These are phyloP conservation scores for Boletus semigastroideus DNA, from an alignment of 1,284 basidiomycete genomes.

Conservation along the genomic window DNA sequence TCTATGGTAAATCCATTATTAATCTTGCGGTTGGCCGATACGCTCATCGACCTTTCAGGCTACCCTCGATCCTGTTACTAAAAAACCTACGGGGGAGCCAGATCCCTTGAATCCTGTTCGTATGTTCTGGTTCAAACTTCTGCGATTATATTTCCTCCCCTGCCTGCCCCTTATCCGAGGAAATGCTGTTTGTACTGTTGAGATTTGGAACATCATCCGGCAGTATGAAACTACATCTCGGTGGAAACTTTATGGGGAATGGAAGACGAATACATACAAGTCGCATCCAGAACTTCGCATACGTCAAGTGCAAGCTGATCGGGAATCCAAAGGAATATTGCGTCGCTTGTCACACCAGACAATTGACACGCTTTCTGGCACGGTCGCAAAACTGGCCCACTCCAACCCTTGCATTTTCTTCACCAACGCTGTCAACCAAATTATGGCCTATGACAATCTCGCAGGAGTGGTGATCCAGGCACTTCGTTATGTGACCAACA, in stretches of 20 bases:
- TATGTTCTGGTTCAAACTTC: constrained; percentile 77
- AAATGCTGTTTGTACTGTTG: constrained; percentile 83
- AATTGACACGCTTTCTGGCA: constrained; percentile 78
- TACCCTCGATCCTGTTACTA: constrained; percentile 52
- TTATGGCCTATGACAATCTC: constrained; percentile 96
- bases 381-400: constrained; percentile 93
- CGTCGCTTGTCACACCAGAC: constrained; percentile 82
- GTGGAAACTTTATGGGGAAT: constrained; percentile 94
- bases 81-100: constrained; percentile 50
- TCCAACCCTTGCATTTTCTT: constrained; percentile 95
- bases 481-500: constrained; percentile 85
- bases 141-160: constrained; percentile 84
- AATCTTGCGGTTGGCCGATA: constrained; percentile 20
- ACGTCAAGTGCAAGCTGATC: constrained; percentile 68
- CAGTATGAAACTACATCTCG: constrained; percentile 78
- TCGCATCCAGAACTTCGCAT: constrained; percentile 75
- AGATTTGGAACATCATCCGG: constrained; percentile 84
- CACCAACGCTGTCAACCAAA: constrained; percentile 86
- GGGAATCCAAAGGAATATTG: constrained; percentile 79
- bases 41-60: constrained; percentile 35
- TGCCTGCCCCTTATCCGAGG: constrained; percentile 83
- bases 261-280: constrained; percentile 75
- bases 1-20: constrained; percentile 40
- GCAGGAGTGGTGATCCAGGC: constrained; percentile 89
- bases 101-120: constrained; percentile 58